Evolutionary conservation across 257 asterid genomes (phyloP).

Genomic region (Plantago ovata): DNA sequence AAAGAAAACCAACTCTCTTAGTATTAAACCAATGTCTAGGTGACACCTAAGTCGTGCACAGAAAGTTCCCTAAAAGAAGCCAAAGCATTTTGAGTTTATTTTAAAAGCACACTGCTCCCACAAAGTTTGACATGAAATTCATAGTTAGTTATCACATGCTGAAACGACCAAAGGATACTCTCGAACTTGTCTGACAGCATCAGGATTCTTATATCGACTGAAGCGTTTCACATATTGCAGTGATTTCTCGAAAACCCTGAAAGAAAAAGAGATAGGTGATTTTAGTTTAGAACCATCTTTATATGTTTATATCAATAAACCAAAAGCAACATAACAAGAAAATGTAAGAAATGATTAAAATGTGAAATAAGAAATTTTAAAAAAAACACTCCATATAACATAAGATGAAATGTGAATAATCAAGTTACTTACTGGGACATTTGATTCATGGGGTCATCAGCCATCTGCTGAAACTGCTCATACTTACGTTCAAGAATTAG

Average conservation of each 20-base stretch:
- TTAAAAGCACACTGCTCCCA: neutral
- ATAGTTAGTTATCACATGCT: neutral
- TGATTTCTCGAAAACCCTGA: constrained; percentile 96
- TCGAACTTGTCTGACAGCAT: constrained; percentile 98
- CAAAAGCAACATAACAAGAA: neutral
- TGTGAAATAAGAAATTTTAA: no score
- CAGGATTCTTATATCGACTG: constrained; percentile 95
- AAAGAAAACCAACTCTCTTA: no score
- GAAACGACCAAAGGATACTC: constrained; percentile 64
- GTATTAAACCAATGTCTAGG: no score
- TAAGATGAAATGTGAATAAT: neutral
- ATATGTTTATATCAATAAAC: neutral
- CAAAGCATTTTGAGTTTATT: neutral
- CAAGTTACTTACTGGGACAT: constrained; percentile 72
- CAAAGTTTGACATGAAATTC: neutral
- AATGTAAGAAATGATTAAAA: no score
- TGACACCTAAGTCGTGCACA: no score
- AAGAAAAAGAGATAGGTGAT: constrained; percentile 2
- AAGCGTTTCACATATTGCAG: constrained; percentile 96
- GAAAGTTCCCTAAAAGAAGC: no score
- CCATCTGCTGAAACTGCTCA: constrained; percentile 94
- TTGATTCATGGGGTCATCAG: constrained; percentile 86
- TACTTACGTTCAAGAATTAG: constrained; percentile 86
- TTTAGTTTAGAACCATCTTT: neutral
- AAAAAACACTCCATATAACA: neutral